Evolutionary conservation across 306 rosid species (phyloP).

Genomic region (Prunus salicina): DNA sequence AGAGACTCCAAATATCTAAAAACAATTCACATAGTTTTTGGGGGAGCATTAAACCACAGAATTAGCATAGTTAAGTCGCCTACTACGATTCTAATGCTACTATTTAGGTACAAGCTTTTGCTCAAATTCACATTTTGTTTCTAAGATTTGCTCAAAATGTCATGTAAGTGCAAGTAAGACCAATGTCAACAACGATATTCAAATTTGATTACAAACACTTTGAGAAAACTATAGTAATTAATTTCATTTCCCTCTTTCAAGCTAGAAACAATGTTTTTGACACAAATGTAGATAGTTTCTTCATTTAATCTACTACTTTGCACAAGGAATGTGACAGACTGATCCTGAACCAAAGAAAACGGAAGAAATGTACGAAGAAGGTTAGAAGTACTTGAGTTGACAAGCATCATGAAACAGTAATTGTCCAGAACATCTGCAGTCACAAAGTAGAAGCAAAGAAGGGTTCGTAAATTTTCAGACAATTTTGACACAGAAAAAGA

Average conservation of each 20-base stretch:
- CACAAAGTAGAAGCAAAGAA: conserved; percentile 4
- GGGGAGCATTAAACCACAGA: too few relatives aligned
- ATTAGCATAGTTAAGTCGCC: too few relatives aligned
- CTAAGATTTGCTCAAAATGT: background rate
- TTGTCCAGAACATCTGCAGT: conserved; percentile 23
- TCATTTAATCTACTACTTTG: conserved; percentile 22
- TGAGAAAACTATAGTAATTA: background rate
- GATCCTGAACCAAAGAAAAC: background rate
- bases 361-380: conserved; percentile 12
- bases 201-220: background rate
- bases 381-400: conserved; percentile 1
- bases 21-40: background rate
- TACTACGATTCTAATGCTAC: background rate
- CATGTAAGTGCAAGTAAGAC: background rate
- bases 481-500: background rate
- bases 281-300: background rate
- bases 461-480: background rate
- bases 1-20: background rate
- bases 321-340: conserved; percentile 11
- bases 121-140: background rate
- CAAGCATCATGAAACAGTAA: background rate
- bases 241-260: background rate
- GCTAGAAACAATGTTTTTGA: background rate
- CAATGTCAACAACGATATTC: background rate
- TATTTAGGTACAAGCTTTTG: background rate